Conservation (phyloP, 352 stramenopile genomes). For the Globisporangium parvum region DNA sequence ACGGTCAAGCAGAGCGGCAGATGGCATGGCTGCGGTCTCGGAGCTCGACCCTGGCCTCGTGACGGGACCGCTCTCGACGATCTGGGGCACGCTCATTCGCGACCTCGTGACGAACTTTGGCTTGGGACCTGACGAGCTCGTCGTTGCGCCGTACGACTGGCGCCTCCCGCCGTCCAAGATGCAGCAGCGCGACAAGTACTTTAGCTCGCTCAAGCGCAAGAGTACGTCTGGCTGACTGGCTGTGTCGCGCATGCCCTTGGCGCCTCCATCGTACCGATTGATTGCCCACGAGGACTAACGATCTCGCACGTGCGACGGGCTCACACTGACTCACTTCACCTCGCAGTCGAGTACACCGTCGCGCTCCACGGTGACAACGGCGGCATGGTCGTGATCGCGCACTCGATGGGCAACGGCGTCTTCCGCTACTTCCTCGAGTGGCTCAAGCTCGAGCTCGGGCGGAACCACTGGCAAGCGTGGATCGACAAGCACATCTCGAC, state of each 20-base stretch:
- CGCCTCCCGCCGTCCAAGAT: conserved; percentile 63
- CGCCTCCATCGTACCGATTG: too few relatives aligned
- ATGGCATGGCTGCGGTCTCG: conserved; percentile 52
- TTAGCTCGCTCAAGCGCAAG: conserved; percentile 62
- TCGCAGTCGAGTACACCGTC: conserved; percentile 52
- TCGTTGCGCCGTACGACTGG: conserved; percentile 81
- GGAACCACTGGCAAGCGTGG: conserved; percentile 68
- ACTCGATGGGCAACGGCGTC: conserved; percentile 78
- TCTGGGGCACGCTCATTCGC: conserved; percentile 62
- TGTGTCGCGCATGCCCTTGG: not conserved
- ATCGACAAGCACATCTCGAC: conserved; percentile 69
- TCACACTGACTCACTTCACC: too few relatives aligned
- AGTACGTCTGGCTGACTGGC: conserved; percentile 34
- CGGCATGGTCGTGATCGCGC: conserved; percentile 67
- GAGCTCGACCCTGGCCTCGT: conserved; percentile 75
- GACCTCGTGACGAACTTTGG: conserved; percentile 67
- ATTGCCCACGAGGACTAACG: too few relatives aligned
- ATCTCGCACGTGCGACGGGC: not conserved
- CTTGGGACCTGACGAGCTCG: conserved; percentile 54
- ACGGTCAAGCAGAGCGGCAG: conserved; percentile 26
- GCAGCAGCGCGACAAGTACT: conserved; percentile 72
- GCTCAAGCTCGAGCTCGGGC: conserved; percentile 68
- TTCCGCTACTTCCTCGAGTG: conserved; percentile 83
- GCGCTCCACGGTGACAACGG: conserved; percentile 33
- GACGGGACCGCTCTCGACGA: conserved; percentile 62